These are phyloP conservation scores for Saraca asoca DNA, from an alignment of 331 rosid genomes.

Conservation along the genomic window DNA sequence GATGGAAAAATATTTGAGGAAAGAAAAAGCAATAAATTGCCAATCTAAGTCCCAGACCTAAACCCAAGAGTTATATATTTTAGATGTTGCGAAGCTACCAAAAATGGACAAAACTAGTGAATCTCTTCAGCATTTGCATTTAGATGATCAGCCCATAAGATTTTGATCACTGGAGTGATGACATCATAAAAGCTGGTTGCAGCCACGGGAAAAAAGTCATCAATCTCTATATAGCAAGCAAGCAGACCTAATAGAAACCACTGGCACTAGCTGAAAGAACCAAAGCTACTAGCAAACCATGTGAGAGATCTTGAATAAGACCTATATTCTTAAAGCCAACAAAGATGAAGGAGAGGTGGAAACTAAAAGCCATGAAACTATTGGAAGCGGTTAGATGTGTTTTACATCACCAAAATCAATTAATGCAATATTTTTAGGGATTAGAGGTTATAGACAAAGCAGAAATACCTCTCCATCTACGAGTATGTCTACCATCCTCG, in stretches of 20 bases:
- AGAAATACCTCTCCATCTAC: conserved; percentile 87
- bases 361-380: conserved; percentile 6
- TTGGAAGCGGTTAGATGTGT: conserved; percentile 10
- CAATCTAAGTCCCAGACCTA: conserved; percentile 11
- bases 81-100: not conserved
- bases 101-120: conserved; percentile 3
- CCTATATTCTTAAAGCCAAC: not conserved
- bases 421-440: conserved; percentile 11
- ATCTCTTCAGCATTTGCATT: not conserved
- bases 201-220: conserved; percentile 7
- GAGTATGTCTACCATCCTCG: conserved; percentile 90
- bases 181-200: not conserved
- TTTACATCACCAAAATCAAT: conserved; percentile 32
- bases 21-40: conserved; percentile 12
- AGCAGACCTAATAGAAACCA: conserved; percentile 19
- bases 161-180: conserved; percentile 2
- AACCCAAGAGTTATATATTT: conserved; percentile 4
- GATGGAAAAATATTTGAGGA: conserved; percentile 1
- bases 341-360: conserved; percentile 8
- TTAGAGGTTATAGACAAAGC: conserved; percentile 21
- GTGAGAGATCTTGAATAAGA: conserved; percentile 17
- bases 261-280: not conserved
- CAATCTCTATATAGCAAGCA: conserved; percentile 3
- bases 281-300: conserved; percentile 2
- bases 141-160: not conserved